phyloP scores from a whole-genome alignment of 352 stramenopile genomes.

The Phytophthora rubi region DNA sequence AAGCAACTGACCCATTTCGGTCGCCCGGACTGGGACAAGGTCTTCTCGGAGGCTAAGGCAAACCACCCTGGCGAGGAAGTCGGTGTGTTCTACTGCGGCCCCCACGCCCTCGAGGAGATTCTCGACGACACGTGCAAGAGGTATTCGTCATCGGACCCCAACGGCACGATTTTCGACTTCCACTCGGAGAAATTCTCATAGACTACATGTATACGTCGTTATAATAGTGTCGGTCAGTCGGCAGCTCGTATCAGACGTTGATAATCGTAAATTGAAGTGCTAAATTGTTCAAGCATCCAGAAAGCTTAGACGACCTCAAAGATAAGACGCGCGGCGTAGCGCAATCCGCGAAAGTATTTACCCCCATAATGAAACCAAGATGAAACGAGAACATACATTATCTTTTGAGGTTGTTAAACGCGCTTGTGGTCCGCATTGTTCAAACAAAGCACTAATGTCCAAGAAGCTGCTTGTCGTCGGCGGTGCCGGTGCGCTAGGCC shows the following conservation, averaged over 20 bases:
- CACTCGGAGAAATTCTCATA: conserved; percentile 88
- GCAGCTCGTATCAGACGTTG: conserved; percentile 24
- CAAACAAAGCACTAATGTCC: conserved; percentile 20
- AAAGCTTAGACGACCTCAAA: neutral
- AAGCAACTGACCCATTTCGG: conserved; percentile 89
- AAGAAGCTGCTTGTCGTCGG: conserved; percentile 84
- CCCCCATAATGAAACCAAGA: neutral
- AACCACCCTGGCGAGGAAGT: conserved; percentile 74
- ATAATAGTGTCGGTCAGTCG: conserved; percentile 18
- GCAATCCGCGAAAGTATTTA: neutral
- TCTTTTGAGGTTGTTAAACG: neutral
- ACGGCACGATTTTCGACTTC: conserved; percentile 81
- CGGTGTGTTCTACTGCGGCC: conserved; percentile 89
- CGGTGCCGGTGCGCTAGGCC: conserved; percentile 75
- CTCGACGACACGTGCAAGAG: conserved; percentile 73
- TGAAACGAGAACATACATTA: neutral
- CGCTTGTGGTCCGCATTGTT: conserved; percentile 3
- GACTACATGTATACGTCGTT: conserved; percentile 33
- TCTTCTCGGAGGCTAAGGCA: conserved; percentile 60
- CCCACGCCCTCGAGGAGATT: conserved; percentile 79
- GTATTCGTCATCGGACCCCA: conserved; percentile 58
- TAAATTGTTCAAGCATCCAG: conserved; percentile 13
- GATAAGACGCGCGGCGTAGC: neutral
- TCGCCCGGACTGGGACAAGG: conserved; percentile 84
- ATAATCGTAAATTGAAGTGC: conserved; percentile 27